Conservation (phyloP, 805 yeast species). For the Candida silvatica region DNA sequence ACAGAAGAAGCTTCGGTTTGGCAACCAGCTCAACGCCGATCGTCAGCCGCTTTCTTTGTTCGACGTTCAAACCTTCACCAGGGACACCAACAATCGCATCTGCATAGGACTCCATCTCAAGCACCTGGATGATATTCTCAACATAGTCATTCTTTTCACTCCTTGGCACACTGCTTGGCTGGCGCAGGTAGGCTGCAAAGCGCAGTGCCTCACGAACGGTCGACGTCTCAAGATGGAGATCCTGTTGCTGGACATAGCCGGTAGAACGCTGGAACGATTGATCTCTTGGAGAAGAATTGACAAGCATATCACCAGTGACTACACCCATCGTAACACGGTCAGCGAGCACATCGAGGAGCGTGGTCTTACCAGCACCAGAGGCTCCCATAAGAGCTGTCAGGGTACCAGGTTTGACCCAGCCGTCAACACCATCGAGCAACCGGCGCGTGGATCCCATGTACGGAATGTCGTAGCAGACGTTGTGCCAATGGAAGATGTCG, state of each 20-base stretch:
- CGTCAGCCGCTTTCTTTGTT: constrained; percentile 41
- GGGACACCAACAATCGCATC: constrained; percentile 40
- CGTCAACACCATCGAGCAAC: constrained; percentile 54
- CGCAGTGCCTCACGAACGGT: constrained; percentile 44
- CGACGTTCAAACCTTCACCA: constrained; percentile 43
- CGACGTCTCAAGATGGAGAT: constrained; percentile 36
- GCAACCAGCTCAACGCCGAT: constrained; percentile 47
- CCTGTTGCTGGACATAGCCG: constrained; percentile 51
- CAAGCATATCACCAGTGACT: constrained; percentile 44
- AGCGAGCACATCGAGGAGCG: constrained; percentile 40
- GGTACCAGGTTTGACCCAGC: constrained; percentile 76
- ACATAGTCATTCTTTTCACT: constrained; percentile 38
- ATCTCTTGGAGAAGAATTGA: constrained; percentile 39
- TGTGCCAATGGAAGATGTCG: constrained; percentile 65
- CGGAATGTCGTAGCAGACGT: constrained; percentile 57
- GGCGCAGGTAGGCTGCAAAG: constrained; percentile 39
- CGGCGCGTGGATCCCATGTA: constrained; percentile 47
- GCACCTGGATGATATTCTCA: constrained; percentile 35
- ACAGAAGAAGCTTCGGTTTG: constrained; percentile 39
- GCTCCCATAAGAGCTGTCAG: constrained; percentile 62
- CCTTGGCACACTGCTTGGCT: constrained; percentile 29
- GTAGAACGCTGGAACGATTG: constrained; percentile 39
- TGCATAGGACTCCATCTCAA: constrained; percentile 43
- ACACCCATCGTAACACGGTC: constrained; percentile 44
- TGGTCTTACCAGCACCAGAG: constrained; percentile 52